Conservation (phyloP, 352 stramenopile genomes). For the Phytophthora idaei region DNA sequence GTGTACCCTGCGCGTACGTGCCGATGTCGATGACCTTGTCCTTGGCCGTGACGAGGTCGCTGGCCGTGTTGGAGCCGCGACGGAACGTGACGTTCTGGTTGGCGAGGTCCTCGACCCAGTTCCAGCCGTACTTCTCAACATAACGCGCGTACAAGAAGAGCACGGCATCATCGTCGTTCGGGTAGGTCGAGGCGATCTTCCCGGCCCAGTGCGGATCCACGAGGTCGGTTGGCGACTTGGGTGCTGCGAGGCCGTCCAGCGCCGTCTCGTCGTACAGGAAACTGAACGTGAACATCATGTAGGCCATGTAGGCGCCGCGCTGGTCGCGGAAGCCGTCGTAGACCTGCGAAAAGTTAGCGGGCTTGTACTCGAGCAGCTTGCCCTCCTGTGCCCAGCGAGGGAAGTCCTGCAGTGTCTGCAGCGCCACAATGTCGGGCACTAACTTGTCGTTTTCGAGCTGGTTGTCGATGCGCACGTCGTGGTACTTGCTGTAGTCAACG, state of each 20-base stretch:
- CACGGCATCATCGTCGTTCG: conserved; percentile 54
- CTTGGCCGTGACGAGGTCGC: conserved; percentile 30
- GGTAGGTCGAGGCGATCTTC: conserved; percentile 54
- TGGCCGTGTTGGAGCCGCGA: conserved; percentile 40
- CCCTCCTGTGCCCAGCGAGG: conserved; percentile 46
- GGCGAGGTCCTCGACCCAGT: conserved; percentile 50
- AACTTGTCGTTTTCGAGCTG: conserved; percentile 51
- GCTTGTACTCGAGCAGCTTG: conserved; percentile 62
- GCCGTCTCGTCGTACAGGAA: conserved; percentile 42
- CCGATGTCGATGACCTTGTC: conserved; percentile 41
- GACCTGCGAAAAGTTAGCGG: conserved; percentile 56
- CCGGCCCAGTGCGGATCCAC: conserved; percentile 40
- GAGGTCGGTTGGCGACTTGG: conserved; percentile 36
- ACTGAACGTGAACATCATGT: conserved; percentile 50
- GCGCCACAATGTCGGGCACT: conserved; percentile 46
- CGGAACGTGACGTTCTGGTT: conserved; percentile 45
- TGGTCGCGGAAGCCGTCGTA: conserved; percentile 50
- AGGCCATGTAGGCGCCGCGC: conserved; percentile 42
- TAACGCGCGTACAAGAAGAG: conserved; percentile 56
- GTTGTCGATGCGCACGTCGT: conserved; percentile 70
- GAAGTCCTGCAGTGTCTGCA: conserved; percentile 67
- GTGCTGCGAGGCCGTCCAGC: conserved; percentile 21
- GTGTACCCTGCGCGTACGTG: conserved; percentile 20
- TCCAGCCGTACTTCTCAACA: conserved; percentile 61
- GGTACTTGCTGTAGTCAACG: conserved; percentile 54